Conservation (phyloP, 2,329 filamentous ascomycete genomes). For the Penicillium sclerotiorum region DNA sequence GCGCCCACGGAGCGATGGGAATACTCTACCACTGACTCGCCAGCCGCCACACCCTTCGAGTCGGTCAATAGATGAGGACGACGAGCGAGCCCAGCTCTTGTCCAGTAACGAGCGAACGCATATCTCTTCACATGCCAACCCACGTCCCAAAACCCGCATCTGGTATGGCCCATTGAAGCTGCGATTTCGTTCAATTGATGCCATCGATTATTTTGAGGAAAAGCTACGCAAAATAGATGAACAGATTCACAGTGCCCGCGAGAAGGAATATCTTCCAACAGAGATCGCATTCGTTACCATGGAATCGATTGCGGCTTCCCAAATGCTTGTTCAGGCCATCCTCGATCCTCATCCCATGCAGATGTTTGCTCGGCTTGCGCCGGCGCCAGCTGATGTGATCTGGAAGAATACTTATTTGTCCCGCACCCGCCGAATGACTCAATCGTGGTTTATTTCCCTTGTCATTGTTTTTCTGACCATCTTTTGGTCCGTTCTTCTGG, state of each 20-base stretch:
- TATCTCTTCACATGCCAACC: slow-evolving; percentile 48
- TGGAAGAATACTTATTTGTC: slow-evolving; percentile 92
- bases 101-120: slow-evolving; percentile 46
- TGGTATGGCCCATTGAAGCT: slow-evolving; percentile 78
- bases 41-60: slow-evolving; percentile 46
- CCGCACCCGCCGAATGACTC: slow-evolving; percentile 70
- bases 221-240: slow-evolving; percentile 78
- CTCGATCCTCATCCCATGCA: slow-evolving; percentile 87
- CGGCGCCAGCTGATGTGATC: slow-evolving; percentile 87
- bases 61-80: slow-evolving; percentile 47
- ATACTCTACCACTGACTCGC: slow-evolving; percentile 53
- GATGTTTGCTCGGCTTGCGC: slow-evolving; percentile 81
- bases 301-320: slow-evolving; percentile 87
- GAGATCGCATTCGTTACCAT: slow-evolving; percentile 95
- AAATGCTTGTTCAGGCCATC: slow-evolving; percentile 95
- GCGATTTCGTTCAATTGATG: slow-evolving; percentile 74
- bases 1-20: slow-evolving; percentile 49
- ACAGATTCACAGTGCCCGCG: slow-evolving; percentile 68
- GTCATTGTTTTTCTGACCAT: slow-evolving; percentile 82
- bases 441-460: slow-evolving; percentile 80
- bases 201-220: slow-evolving; percentile 93
- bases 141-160: slow-evolving; percentile 70
- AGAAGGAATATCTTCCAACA: slow-evolving; percentile 74
- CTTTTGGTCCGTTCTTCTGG: slow-evolving; percentile 83
- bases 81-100: slow-evolving; percentile 64